Percentiles rank a stretch among this genome's conserved stretches.
Evolutionary conservation across 192 early-diverging fungal genomes (phyloP).

Genomic region (Dispira simplex): DNA sequence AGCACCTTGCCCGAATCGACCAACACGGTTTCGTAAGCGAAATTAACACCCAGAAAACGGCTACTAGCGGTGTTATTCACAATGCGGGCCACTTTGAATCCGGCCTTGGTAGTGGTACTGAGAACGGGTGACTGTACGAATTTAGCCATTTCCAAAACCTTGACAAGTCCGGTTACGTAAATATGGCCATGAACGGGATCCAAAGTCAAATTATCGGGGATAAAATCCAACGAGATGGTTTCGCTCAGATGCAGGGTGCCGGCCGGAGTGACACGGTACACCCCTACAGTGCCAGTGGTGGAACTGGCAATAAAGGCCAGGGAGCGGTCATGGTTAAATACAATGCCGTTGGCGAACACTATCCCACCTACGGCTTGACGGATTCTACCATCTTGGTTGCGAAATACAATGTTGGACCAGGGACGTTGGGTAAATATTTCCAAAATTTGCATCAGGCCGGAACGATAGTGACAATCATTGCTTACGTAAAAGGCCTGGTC

Average conservation of each 20-base stretch:
- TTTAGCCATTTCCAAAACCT: slow-evolving; percentile 16
- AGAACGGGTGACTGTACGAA: slow-evolving; percentile 19
- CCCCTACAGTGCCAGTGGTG: slow-evolving; percentile 19
- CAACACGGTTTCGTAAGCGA: too few relatives aligned
- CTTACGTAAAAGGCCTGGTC: slow-evolving; percentile 39
- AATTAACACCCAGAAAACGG: too few relatives aligned
- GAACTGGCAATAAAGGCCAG: slow-evolving; percentile 25
- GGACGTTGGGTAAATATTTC: slow-evolving; percentile 15
- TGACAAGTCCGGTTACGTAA: slow-evolving; percentile 21
- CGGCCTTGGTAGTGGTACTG: slow-evolving; percentile 18
- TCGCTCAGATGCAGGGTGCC: slow-evolving; percentile 13
- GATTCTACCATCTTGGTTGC: slow-evolving; percentile 17
- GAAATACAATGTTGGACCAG: slow-evolving; percentile 20
- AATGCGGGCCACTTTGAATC: slow-evolving; percentile 18
- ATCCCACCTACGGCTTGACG: slow-evolving; percentile 17
- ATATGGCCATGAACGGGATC: slow-evolving; percentile 23
- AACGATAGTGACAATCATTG: slow-evolving; percentile 30
- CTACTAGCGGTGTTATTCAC: slow-evolving; percentile 8
- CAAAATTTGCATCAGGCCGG: slow-evolving; percentile 14
- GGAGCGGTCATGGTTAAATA: slow-evolving; percentile 13
- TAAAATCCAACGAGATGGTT: slow-evolving; percentile 21
- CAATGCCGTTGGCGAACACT: slow-evolving; percentile 27
- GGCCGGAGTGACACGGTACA: slow-evolving; percentile 13
- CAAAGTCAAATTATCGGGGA: slow-evolving; percentile 14
- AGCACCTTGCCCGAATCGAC: too few relatives aligned